A percentile compares a stretch with the other conserved stretches of the same genome.
Evolutionary conservation across 805 yeast species (phyloP).

Genomic region (Nakazawaea ishiwadae): DNA sequence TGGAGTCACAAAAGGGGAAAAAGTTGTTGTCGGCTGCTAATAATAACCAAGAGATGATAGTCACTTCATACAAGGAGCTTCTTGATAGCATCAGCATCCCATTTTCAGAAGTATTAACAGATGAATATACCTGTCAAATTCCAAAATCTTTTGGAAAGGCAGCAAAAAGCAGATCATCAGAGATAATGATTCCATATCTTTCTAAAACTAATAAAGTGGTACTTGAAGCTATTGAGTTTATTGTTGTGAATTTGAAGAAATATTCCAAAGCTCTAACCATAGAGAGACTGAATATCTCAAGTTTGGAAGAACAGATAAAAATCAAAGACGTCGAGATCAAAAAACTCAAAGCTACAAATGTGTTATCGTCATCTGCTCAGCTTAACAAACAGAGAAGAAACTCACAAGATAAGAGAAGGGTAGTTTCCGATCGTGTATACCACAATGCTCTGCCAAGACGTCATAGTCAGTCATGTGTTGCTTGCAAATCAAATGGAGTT

Average conservation of each 20-base stretch:
- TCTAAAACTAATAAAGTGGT: background rate
- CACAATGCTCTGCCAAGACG: background rate
- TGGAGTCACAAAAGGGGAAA: background rate
- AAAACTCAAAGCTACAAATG: background rate
- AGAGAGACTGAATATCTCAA: background rate
- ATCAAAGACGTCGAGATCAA: constrained; percentile 1
- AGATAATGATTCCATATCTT: background rate
- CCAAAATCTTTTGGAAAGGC: background rate
- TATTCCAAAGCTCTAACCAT: constrained; percentile 1
- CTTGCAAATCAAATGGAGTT: background rate
- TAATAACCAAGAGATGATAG: background rate
- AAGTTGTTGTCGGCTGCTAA: background rate
- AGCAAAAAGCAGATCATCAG: background rate
- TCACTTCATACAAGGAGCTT: background rate
- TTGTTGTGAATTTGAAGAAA: background rate
- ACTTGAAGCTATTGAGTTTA: background rate
- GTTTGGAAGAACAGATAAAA: background rate
- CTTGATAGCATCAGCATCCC: background rate
- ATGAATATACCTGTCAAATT: background rate
- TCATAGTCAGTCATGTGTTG: background rate
- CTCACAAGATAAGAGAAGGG: background rate
- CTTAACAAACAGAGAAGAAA: background rate
- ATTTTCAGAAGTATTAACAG: background rate
- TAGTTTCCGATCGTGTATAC: background rate
- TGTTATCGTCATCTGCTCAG: no score